Conservation (phyloP, 768 basidiomycete genomes). For the Amanita molliuscula region DNA sequence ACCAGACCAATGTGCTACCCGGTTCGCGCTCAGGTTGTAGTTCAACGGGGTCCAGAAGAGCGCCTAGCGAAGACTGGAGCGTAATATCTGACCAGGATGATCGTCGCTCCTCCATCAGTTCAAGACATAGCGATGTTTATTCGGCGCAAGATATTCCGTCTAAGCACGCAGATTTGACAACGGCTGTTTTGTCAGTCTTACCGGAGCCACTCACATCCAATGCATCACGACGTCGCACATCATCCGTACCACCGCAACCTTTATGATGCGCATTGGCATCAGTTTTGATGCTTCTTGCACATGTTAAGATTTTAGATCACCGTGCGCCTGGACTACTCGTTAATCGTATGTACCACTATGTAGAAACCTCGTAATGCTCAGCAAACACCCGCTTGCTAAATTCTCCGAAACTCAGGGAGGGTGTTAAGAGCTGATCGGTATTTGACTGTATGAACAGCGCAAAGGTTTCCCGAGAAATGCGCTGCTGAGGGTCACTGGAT, state of each 20-base stretch:
- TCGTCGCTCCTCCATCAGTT: conserved; percentile 42
- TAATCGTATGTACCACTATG: conserved; percentile 9
- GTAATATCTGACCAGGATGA: conserved; percentile 75
- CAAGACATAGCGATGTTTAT: conserved; percentile 30
- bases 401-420: conserved; percentile 72
- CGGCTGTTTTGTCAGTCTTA: conserved; percentile 51
- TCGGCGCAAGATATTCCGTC: conserved; percentile 24
- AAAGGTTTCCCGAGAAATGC: conserved; percentile 77
- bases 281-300: not conserved
- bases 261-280: not conserved
- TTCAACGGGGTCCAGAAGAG: conserved; percentile 44
- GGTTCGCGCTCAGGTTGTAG: conserved; percentile 40
- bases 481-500: conserved; percentile 27
- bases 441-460: conserved; percentile 88
- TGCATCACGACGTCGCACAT: conserved; percentile 29
- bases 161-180: conserved; percentile 55
- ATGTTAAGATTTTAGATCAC: not conserved
- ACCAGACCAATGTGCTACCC: conserved; percentile 15
- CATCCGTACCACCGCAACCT: conserved; percentile 20
- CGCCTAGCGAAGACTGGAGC: conserved; percentile 79
- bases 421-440: conserved; percentile 61
- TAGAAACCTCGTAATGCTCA: conserved; percentile 34
- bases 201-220: conserved; percentile 40
- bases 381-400: conserved; percentile 80
- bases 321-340: not conserved